Evolutionary conservation across 1,139 yeast genomes (phyloP).

Genomic region (Yamadazyma dendronema): DNA sequence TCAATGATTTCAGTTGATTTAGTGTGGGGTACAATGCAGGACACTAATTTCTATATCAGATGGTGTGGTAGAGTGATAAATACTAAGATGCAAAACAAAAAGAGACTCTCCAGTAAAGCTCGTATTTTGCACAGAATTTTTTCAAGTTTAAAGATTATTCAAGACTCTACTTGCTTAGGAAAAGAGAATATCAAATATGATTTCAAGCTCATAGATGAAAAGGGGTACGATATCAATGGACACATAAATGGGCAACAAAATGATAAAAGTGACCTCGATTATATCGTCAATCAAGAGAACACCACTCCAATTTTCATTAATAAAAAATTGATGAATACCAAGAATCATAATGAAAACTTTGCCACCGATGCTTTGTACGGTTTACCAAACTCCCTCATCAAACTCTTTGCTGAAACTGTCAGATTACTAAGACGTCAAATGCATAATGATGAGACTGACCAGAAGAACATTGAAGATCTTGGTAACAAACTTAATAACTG

Average conservation of each 20-base stretch:
- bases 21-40: constrained; percentile 91
- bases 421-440: constrained; percentile 62
- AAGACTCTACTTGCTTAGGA: constrained; percentile 61
- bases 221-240: constrained; percentile 42
- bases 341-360: constrained; percentile 52
- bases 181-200: constrained; percentile 39
- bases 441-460: constrained; percentile 39
- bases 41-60: constrained; percentile 70
- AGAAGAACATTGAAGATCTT: constrained; percentile 45
- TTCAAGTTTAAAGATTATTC: constrained; percentile 71
- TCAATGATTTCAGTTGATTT: constrained; percentile 88
- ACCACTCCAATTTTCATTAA: constrained; percentile 45
- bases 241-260: constrained; percentile 14
- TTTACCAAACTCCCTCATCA: constrained; percentile 74
- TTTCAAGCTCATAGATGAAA: constrained; percentile 27
- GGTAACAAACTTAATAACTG: constrained; percentile 57
- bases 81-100: constrained; percentile 65
- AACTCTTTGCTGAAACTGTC: constrained; percentile 69
- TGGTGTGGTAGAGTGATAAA: constrained; percentile 76
- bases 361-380: constrained; percentile 85
- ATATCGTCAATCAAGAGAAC: constrained; percentile 14
- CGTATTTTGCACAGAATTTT: constrained; percentile 74
- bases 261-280: constrained; percentile 11
- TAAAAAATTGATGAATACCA: constrained; percentile 43
- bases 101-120: constrained; percentile 72